Evolutionary conservation across 2,329 filamentous ascomycete genomes (phyloP).

Genomic region (Cordyceps cateniannulata): DNA sequence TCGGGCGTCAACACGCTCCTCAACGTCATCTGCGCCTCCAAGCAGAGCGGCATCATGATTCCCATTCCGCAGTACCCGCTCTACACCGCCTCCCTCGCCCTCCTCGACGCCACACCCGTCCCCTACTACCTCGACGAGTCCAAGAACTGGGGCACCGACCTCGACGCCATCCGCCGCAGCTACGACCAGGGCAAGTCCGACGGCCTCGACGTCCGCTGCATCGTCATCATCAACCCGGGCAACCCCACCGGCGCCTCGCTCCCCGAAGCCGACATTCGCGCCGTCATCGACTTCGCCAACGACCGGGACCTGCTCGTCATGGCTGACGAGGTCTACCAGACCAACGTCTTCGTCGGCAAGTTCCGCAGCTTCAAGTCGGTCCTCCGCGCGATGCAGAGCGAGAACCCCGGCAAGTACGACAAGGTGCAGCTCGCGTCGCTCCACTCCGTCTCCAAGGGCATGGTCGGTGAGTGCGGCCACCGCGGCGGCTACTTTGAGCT

Average conservation of each 20-base stretch:
- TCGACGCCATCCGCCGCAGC: slow-evolving; percentile 67
- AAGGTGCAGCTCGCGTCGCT: slow-evolving; percentile 82
- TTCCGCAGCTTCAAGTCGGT: slow-evolving; percentile 95
- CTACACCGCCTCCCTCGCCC: slow-evolving; percentile 84
- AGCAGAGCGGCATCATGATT: slow-evolving; percentile 77
- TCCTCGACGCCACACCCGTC: slow-evolving; percentile 80
- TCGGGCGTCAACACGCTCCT: slow-evolving; percentile 92
- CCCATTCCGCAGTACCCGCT: slow-evolving; percentile 97
- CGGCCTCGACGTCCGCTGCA: slow-evolving; percentile 81
- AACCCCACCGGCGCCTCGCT: slow-evolving; percentile 94
- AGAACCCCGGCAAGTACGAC: slow-evolving; percentile 70
- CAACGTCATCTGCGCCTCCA: slow-evolving; percentile 74
- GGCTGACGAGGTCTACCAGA: slow-evolving; percentile 98
- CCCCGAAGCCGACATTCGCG: slow-evolving; percentile 68
- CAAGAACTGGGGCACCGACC: slow-evolving; percentile 79
- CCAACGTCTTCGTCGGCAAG: slow-evolving; percentile 90
- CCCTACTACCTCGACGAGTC: slow-evolving; percentile 91
- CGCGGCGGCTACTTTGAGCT: slow-evolving; percentile 97
- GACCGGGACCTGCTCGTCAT: slow-evolving; percentile 82
- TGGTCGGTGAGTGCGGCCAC: slow-evolving; percentile 98
- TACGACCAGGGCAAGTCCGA: slow-evolving; percentile 68
- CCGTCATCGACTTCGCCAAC: slow-evolving; percentile 80
- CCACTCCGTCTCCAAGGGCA: slow-evolving; percentile 94
- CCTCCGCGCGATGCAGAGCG: slow-evolving; percentile 72
- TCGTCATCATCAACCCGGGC: slow-evolving; percentile 96